Percentiles rank a stretch among this genome's conserved stretches.
phyloP scores from a whole-genome alignment of 306 rosid genomes.

The Prunus padus region DNA sequence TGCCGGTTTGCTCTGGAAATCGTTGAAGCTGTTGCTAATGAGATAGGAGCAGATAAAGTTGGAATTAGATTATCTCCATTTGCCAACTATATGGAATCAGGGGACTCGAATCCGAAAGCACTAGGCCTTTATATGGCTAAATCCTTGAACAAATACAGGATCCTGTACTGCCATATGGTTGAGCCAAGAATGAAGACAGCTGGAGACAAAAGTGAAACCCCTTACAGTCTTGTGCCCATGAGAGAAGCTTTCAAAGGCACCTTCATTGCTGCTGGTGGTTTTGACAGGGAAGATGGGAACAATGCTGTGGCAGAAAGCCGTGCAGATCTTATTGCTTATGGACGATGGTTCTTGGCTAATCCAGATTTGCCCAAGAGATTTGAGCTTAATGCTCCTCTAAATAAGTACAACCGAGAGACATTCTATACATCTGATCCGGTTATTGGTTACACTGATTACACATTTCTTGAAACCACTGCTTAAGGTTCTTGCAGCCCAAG shows the following conservation, averaged over 20 bases:
- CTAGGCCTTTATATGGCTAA: slow-evolving; percentile 51
- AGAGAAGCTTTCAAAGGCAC: slow-evolving; percentile 51
- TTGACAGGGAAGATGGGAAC: slow-evolving; percentile 47
- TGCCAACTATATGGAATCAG: slow-evolving; percentile 42
- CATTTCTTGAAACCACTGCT: slow-evolving; percentile 1
- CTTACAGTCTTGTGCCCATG: slow-evolving; percentile 41
- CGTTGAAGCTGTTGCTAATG: slow-evolving; percentile 41
- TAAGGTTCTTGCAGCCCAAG: too few relatives aligned
- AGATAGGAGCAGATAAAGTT: slow-evolving; percentile 59
- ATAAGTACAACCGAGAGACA: slow-evolving; percentile 38
- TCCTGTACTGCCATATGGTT: slow-evolving; percentile 57
- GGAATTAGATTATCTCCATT: slow-evolving; percentile 77
- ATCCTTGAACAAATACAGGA: slow-evolving; percentile 35
- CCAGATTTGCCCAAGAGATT: slow-evolving; percentile 59
- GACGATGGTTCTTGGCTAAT: slow-evolving; percentile 55
- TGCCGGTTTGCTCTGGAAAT: slow-evolving; percentile 62
- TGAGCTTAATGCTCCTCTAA: slow-evolving; percentile 40
- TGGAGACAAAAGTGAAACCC: slow-evolving; percentile 18
- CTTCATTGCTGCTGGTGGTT: slow-evolving; percentile 60
- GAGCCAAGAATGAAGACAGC: slow-evolving; percentile 65
- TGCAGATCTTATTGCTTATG: slow-evolving; percentile 54
- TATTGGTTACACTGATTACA: slow-evolving; percentile 59
- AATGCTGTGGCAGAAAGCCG: slow-evolving; percentile 15
- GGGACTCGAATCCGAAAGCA: slow-evolving; percentile 62
- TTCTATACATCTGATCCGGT: slow-evolving; percentile 44